phyloP scores from a whole-genome alignment of 2,329 filamentous ascomycete species.

The Aspergillus aculeatus region DNA sequence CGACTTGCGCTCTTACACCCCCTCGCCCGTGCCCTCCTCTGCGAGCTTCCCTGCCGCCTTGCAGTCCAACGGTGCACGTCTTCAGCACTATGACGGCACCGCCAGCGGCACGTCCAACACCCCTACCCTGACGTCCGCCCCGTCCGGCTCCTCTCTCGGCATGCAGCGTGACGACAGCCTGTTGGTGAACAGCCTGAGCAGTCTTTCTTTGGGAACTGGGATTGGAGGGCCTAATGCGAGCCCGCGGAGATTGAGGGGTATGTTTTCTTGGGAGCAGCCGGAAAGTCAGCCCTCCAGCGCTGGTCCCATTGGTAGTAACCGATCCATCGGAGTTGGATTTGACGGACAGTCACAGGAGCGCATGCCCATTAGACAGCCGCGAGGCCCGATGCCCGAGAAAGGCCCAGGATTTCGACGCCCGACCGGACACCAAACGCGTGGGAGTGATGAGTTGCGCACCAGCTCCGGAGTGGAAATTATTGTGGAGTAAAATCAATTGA shows the following conservation, averaged over 20 bases:
- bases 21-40: conserved; percentile 85
- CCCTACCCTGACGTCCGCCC: conserved; percentile 64
- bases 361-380: conserved; percentile 60
- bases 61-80: conserved; percentile 61
- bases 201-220: conserved; percentile 57
- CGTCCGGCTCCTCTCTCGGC: conserved; percentile 48
- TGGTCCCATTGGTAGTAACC: conserved; percentile 64
- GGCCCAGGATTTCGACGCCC: conserved; percentile 59
- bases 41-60: conserved; percentile 78
- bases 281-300: conserved; percentile 48
- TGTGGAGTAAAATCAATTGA: conserved; percentile 54
- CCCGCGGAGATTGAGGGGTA: conserved; percentile 59
- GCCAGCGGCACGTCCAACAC: conserved; percentile 62
- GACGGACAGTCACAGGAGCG: conserved; percentile 56
- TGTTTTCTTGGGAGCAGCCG: conserved; percentile 61
- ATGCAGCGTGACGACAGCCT: conserved; percentile 57
- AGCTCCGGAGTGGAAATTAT: conserved; percentile 63
- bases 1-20: conserved; percentile 90
- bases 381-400: conserved; percentile 60
- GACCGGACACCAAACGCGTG: conserved; percentile 61
- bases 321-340: conserved; percentile 59
- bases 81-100: conserved; percentile 57
- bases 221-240: conserved; percentile 50
- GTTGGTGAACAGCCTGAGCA: conserved; percentile 63
- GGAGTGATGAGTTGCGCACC: conserved; percentile 63